A percentile compares a stretch with the other conserved stretches of the same genome.
Evolutionary conservation across 305 asterid genomes (phyloP).

Genomic region (Solanum hybrid): DNA sequence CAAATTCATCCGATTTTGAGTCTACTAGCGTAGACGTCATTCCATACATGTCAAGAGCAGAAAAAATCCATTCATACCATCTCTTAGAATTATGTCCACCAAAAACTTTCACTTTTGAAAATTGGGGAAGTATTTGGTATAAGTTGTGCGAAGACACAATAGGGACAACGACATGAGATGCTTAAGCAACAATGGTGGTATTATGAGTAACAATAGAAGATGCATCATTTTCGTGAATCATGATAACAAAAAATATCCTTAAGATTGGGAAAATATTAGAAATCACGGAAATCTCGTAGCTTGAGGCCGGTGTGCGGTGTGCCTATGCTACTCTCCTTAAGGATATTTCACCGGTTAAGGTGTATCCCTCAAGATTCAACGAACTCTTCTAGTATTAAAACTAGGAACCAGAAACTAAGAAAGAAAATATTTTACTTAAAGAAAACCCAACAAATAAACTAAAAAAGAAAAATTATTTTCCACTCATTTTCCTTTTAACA

Average conservation of each 20-base stretch:
- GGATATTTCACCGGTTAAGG: not conserved
- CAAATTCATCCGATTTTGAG: too few species aligned
- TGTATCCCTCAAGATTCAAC: not conserved
- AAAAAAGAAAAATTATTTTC: too few species aligned
- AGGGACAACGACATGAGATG: not conserved
- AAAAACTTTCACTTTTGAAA: not conserved
- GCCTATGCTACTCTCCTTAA: not conserved
- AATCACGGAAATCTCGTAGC: not conserved
- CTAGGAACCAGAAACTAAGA: not conserved
- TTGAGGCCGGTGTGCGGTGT: not conserved
- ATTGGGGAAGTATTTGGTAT: not conserved
- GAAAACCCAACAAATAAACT: too few species aligned
- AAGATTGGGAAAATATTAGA: not conserved
- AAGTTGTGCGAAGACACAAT: not conserved
- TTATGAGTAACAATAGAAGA: not conserved
- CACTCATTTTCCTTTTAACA: too few species aligned
- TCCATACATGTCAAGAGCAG: not conserved
- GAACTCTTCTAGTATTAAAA: not conserved
- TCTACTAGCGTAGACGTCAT: too few species aligned
- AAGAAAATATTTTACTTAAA: too few species aligned
- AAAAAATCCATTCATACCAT: not conserved
- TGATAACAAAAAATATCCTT: not conserved
- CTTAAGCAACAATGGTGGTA: not conserved
- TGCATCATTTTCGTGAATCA: not conserved
- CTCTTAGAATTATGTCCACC: not conserved